Evolutionary conservation across 805 yeast genomes (phyloP), one percentile per base, ranked within the genome.

Genomic region (Candida sonorensis): DNA sequence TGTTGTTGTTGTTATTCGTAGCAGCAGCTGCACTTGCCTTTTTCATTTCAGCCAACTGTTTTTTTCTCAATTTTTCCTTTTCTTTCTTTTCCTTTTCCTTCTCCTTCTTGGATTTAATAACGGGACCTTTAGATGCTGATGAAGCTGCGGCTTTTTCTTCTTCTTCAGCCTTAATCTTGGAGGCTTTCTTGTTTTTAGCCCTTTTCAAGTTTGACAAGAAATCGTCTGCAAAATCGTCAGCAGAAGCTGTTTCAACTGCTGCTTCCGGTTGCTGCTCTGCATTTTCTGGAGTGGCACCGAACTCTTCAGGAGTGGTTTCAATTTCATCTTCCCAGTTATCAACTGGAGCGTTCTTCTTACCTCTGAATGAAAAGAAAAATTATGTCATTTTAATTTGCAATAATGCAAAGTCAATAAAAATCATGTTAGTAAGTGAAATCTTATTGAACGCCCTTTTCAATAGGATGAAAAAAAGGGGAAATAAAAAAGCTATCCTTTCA

Each of bases 41-140:
- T 74, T 86, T 87, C 62, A 77, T 81, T 34, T 78, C 82, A 27
- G 95, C 95, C 38, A 77, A 74, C 48, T 85, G 94, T 64, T 85
- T 87, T 80, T 90, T 90, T 60, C 78, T 72, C 48, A 80, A 84
- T 69, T 90, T 90, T 55, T 83, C 94, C 44, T 75, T 77, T 59
- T 88, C 95, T 59, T 90, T 94, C 76, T 84, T 85, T 61, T 92
- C 95, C 66, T 80, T 88, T 65, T 90, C 94, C 63, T 82, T 83
- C 53, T 83, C 97, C 63, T 90, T 87, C 73, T 90, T 92, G 36
- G 90, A 76, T 61, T 88, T 86, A 53, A 87, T 68, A 43, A 76
- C 72, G 29, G 90, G 86, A 19, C 74, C 86, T 34, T 52, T 51
- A 23, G 46, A 48, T 34, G 40, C 41, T 20, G 42, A 29, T 10